Evolutionary conservation across 768 basidiomycete genomes (phyloP), one percentile per base, ranked within the genome.

Genomic region (Boletus barrowsii): DNA sequence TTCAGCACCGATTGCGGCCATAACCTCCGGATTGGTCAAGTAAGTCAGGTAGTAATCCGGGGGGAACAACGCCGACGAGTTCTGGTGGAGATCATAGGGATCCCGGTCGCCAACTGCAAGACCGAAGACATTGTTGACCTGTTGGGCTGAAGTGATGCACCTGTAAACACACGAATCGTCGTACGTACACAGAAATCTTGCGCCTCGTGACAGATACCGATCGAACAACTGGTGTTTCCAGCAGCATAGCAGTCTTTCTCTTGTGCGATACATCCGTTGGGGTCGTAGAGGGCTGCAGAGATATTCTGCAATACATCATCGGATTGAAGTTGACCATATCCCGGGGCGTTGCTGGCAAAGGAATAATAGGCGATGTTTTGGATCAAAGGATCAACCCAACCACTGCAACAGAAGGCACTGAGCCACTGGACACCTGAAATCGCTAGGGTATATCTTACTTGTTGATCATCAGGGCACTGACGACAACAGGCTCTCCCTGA

Each of bases 381-480:
- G 39, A 86, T 75, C 29, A 85, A 70, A 1, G 86, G 84, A 56
- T 87, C 86, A 49, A 75, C 80, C 83, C 83, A 85, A 39, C 83
- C 84, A 56, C 85, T 86, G 49, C 10, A 35, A 15, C 30, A 33
- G 41, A 14, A 1, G 22, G 13, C 20, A 32, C 1, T 51, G n/a
- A 47, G 47, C 35, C 15, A 8, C 18, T 10, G 40, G 2, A 42
- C 33, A 46, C 11, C 20, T 7, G 2, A 7, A 13, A 17, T 4
- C 35, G 2, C 8, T 35, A 7, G 33, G 20, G 40, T 14, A 14
- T 18, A 1, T 45, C 71, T 53, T 52, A 78, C 83, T 84, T 84
- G 66, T 83, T 84, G 59, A 86, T 82, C 80, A 86, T 79, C 49
- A 88, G 64, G 5, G 83, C 82, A 49, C 77, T 82, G 54, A 86